These are phyloP conservation scores for Pisolithus tinctorius DNA, from an alignment of 768 basidiomycete species.

Conservation along the genomic window DNA sequence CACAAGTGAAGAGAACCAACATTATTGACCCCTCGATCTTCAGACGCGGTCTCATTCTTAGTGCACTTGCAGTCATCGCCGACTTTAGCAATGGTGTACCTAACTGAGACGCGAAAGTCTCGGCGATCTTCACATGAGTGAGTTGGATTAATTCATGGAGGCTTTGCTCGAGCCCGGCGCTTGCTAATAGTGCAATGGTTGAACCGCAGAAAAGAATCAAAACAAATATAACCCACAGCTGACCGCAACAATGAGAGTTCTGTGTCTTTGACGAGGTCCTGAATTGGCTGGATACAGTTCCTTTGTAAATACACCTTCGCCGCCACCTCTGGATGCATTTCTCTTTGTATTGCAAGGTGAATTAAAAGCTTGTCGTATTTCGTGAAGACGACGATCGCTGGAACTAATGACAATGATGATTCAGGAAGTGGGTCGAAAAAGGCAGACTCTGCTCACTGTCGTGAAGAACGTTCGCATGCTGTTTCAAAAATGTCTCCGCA, in stretches of 20 bases:
- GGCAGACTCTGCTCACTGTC: too few relatives aligned
- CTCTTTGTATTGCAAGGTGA: background rate
- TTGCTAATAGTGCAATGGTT: background rate
- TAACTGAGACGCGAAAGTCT: background rate
- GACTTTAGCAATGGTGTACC: background rate
- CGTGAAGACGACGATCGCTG: slow-evolving; percentile 1
- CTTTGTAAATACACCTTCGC: background rate
- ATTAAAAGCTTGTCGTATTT: slow-evolving; percentile 5
- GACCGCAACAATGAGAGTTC: background rate
- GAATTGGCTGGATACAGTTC: background rate
- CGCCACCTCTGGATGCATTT: background rate
- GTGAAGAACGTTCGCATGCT: too few relatives aligned
- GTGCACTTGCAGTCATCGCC: background rate
- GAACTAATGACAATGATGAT: slow-evolving; percentile 10
- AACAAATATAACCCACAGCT: background rate
- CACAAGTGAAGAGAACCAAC: background rate
- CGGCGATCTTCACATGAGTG: background rate
- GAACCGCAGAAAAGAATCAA: background rate
- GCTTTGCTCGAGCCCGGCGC: background rate
- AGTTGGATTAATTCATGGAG: background rate
- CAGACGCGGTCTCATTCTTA: background rate
- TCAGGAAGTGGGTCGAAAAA: too few relatives aligned
- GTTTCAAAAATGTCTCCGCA: too few relatives aligned
- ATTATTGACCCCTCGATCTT: slow-evolving; percentile 1
- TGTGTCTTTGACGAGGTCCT: background rate